These are phyloP conservation scores for Myxozyma vanderwaltii DNA, from an alignment of 805 yeast genomes.

Conservation along the genomic window DNA sequence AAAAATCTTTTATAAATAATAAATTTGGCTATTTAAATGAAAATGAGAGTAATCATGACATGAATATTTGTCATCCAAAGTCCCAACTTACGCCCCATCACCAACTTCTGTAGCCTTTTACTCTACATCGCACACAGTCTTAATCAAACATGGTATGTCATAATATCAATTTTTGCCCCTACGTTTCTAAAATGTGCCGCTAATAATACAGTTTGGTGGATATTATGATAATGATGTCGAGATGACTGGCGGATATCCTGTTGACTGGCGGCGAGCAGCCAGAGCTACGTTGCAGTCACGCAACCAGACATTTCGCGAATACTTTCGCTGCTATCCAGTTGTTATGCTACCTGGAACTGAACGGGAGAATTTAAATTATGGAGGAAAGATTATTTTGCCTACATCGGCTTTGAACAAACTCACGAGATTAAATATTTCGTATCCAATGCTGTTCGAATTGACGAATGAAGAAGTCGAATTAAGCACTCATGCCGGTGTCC, in stretches of 20 bases:
- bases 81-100: conserved; percentile 58
- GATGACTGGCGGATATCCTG: conserved; percentile 19
- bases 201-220: conserved; percentile 28
- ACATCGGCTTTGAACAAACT: conserved; percentile 87
- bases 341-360: conserved; percentile 79
- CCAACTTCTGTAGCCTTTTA: too few species aligned
- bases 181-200: too few species aligned
- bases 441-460: conserved; percentile 92
- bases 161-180: too few species aligned
- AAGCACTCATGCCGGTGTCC: conserved; percentile 86
- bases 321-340: conserved; percentile 89
- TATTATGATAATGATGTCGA: conserved; percentile 29
- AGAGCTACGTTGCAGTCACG: conserved; percentile 13
- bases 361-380: conserved; percentile 75
- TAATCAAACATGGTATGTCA: conserved; percentile 55
- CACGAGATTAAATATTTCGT: conserved; percentile 86
- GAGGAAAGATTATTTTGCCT: conserved; percentile 95
- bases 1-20: too few species aligned
- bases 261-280: conserved; percentile 12
- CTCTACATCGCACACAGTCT: too few species aligned
- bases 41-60: too few species aligned
- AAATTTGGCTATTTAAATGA: too few species aligned
- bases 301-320: conserved; percentile 67
- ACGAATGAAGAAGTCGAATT: conserved; percentile 62
- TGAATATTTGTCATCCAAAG: conserved; percentile 29